Percentiles rank a stretch among this genome's conserved stretches.
These are phyloP conservation scores for Porcisia hertigi DNA, from an alignment of 208 protist genomes.

Conservation along the genomic window DNA sequence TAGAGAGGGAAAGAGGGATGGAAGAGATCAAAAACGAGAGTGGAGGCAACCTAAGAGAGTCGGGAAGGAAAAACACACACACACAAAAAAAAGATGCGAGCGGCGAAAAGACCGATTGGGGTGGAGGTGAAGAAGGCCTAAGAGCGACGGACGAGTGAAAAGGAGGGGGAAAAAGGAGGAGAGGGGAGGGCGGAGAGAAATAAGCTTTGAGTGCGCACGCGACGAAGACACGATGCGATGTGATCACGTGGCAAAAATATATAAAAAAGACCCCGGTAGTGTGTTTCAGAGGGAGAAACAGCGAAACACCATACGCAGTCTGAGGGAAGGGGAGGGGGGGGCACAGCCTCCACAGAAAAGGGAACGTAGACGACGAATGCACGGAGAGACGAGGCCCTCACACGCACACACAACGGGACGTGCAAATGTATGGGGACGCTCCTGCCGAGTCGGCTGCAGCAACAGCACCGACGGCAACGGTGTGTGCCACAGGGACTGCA, in stretches of 20 bases:
- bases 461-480: no score
- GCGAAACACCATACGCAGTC: not conserved
- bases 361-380: not conserved
- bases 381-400: not conserved
- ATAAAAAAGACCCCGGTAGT: no score
- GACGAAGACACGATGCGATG: no score
- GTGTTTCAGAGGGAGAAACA: no score
- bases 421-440: not conserved
- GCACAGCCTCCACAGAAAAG: not conserved
- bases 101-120: not conserved
- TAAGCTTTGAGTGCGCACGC: not conserved
- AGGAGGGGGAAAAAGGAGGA: not conserved
- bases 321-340: not conserved
- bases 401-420: not conserved
- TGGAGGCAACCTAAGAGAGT: not conserved
- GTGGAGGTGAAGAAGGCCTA: no score
- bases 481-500: not conserved
- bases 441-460: not conserved
- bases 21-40: not conserved
- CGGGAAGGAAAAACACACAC: not conserved
- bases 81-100: not conserved
- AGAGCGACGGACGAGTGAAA: no score
- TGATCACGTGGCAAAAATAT: no score
- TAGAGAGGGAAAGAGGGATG: not conserved
- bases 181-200: not conserved